Base-by-base conservation (phyloP, 1,284 basidiomycete species). In the Veloporphyrellus conicus region DNA sequence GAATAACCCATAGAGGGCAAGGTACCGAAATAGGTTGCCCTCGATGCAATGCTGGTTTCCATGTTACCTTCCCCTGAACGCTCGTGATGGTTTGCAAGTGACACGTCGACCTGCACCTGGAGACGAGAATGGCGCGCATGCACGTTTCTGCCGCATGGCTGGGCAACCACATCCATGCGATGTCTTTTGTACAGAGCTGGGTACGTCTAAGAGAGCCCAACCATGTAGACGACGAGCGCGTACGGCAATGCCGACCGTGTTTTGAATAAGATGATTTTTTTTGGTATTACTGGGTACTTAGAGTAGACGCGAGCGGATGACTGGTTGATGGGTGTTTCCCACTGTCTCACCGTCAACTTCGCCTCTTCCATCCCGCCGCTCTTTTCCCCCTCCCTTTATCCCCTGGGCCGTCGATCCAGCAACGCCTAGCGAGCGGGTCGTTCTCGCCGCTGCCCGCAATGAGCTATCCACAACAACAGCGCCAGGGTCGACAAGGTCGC, bases 401-500 rank as follows among this genome's bases (percentile, higher is more conserved):
- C n/a, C 28, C 41, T n/a, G 44, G 47, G 47, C 20, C 11, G 23
- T 18, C 36, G 23, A 9, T n/a, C 36, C 28, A 32, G 36, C 44
- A 28, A 15, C 41, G 27, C 20, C 32, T 31, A 49, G 31, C 36
- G 45, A 36, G 48, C 38, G 48, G 52, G 44, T 19, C n/a, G 4
- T 20, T 11, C 35, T 6, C 44, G 23, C 41, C 32, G 33, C 44
- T 29, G 33, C 23, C n/a, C 35, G 18, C 49, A 34, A 79, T 78
- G 77, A 77, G 72, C 54, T 55, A 68, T 44, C 58, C 47, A 33
- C 61, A 60, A 1, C 66, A 72, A 27, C 69, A 70, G 35, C 71
- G 68, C 57, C 69, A 71, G 3, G 66, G 72, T 27, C 73, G 78
- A 43, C 65, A 72, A 47, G 68, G 69, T 43, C 72, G 76, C 33